Evolutionary conservation across 2,329 filamentous ascomycete species (phyloP).

Genomic region (Cercospora sp.): DNA sequence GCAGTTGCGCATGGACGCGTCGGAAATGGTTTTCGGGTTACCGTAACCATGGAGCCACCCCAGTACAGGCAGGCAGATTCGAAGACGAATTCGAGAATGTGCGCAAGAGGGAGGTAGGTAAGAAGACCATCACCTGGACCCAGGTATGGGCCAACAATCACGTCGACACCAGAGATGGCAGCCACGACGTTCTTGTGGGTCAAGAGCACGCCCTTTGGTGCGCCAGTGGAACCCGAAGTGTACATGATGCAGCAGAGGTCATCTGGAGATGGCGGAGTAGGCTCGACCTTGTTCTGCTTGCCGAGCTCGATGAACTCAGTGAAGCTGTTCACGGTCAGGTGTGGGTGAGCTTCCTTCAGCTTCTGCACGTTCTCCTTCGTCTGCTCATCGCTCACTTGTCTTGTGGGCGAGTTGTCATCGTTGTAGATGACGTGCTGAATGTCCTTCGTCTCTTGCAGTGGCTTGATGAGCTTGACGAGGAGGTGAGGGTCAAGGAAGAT

Average conservation of each 20-base stretch:
- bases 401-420: constrained; percentile 46
- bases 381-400: constrained; percentile 41
- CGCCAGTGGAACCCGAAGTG: constrained; percentile 86
- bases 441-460: constrained; percentile 57
- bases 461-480: constrained; percentile 54
- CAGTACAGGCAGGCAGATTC: constrained; percentile 88
- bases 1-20: constrained; percentile 83
- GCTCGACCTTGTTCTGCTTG: constrained; percentile 68
- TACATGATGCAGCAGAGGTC: constrained; percentile 81
- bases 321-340: constrained; percentile 57
- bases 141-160: constrained; percentile 75
- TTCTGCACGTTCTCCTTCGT: constrained; percentile 57
- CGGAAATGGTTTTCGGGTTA: constrained; percentile 83
- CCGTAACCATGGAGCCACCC: constrained; percentile 91
- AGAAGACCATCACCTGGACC: constrained; percentile 76
- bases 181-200: constrained; percentile 79
- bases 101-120: constrained; percentile 89
- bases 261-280: constrained; percentile 69
- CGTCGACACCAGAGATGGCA: constrained; percentile 77
- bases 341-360: constrained; percentile 54
- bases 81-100: constrained; percentile 95
- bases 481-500: constrained; percentile 88
- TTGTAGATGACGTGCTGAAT: constrained; percentile 62
- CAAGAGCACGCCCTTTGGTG: constrained; percentile 84
- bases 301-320: constrained; percentile 57